Evolutionary conservation across 75 land plant genomes (phyloP).

Genomic region (Sequoia sempervirens): DNA sequence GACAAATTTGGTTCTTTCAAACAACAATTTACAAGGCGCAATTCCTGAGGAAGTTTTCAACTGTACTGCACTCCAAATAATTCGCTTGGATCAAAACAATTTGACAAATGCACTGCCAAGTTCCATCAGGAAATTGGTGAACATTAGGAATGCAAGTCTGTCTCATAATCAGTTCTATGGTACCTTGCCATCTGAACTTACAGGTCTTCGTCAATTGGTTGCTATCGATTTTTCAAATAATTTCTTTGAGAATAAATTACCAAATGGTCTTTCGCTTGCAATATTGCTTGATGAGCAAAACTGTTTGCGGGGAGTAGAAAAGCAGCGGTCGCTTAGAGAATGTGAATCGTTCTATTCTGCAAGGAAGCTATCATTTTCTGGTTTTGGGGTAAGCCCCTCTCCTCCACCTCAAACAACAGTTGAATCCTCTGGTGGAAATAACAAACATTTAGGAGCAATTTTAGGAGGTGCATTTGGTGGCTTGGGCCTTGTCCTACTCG

Average conservation of each 20-base stretch:
- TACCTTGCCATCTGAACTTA: constrained; percentile 26
- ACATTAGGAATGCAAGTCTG: constrained; percentile 29
- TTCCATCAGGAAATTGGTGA: not conserved
- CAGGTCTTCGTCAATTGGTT: constrained; percentile 10
- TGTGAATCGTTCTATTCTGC: constrained; percentile 62
- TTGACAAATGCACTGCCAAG: constrained; percentile 55
- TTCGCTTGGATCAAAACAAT: constrained; percentile 36
- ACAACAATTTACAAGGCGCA: constrained; percentile 38
- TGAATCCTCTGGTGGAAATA: constrained; percentile 1
- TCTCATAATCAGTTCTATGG: constrained; percentile 75
- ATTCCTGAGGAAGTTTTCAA: constrained; percentile 35
- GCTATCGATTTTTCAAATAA: constrained; percentile 58
- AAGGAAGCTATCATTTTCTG: constrained; percentile 41
- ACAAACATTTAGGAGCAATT: constrained; percentile 32
- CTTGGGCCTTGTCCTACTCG: constrained; percentile 42
- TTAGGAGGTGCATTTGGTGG: constrained; percentile 72
- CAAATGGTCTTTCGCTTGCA: constrained; percentile 4
- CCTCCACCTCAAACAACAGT: constrained; percentile 12
- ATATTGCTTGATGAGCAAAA: constrained; percentile 37
- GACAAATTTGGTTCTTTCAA: constrained; percentile 23
- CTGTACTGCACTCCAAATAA: constrained; percentile 23
- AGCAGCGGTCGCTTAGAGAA: constrained; percentile 45
- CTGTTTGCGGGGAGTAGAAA: constrained; percentile 47
- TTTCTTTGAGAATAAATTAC: constrained; percentile 70
- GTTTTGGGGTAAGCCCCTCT: constrained; percentile 18